These are phyloP conservation scores for Protea cynaroides DNA, from an alignment of 164 flowering plant genomes.

Conservation along the genomic window DNA sequence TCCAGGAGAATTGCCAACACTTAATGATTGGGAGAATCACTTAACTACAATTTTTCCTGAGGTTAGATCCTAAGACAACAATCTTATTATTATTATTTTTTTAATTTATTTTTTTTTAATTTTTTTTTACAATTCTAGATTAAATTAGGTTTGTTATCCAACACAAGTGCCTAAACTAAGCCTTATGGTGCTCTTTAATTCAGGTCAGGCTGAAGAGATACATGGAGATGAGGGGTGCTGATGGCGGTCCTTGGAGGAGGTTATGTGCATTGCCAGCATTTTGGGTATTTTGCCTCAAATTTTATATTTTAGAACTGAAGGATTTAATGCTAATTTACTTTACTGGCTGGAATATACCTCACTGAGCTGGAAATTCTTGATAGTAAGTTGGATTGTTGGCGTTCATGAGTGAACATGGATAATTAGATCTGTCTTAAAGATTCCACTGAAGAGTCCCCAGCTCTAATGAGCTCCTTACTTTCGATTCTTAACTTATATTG, in stretches of 20 bases:
- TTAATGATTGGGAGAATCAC: slow-evolving; percentile 26
- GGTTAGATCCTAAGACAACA: slow-evolving; percentile 31
- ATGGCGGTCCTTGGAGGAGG: slow-evolving; percentile 99
- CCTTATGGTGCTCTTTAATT: slow-evolving; percentile 4
- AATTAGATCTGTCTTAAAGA: no score
- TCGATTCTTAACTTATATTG: no score
- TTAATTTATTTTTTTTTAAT: no score
- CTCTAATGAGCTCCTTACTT: no score
- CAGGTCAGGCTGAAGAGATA: slow-evolving; percentile 97
- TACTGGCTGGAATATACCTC: no score
- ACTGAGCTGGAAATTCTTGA: no score
- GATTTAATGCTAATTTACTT: no score
- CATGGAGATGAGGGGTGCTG: slow-evolving; percentile 99
- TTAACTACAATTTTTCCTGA: slow-evolving; percentile 96
- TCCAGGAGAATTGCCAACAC: slow-evolving; percentile 25
- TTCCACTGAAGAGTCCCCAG: no score
- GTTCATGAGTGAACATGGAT: no score
- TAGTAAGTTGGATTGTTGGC: no score
- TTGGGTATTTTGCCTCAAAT: slow-evolving; percentile 52
- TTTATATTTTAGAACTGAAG: neutral
- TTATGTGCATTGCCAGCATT: slow-evolving; percentile 96
- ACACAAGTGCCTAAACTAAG: neutral
- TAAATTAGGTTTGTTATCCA: neutral
- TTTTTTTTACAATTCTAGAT: no score
- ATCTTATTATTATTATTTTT: neutral